Evolutionary conservation across 805 yeast species (phyloP), one percentile per base, ranked within the genome.

Genomic region (Kurtzmaniella cleridarum): DNA sequence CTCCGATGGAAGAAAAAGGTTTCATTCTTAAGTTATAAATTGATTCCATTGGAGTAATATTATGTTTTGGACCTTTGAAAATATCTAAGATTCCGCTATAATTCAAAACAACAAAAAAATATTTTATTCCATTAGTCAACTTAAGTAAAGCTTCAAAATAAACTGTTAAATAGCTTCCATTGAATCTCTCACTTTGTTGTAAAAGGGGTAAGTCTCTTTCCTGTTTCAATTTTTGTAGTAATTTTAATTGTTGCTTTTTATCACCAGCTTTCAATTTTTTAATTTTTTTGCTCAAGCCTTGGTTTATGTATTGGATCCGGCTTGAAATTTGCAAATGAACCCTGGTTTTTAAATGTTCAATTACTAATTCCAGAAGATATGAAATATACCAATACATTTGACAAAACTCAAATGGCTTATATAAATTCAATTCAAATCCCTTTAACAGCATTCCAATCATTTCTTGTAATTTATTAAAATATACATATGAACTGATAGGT

Each of bases 1-100:
- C 78, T 0, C 95, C 95, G 15, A 89, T 82, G 0, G 88, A 75
- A 16, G 82, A 75, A 64, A 84, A 86, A 3, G 93, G 79, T 55
- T 87, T 88, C 75, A 87, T 72, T 47, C 95, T 75, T 34, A 88
- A 62, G 9, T 54, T 46, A 38, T 47, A 64, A 15, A 62, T 42
- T 30, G 42, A 41, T 36, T 63, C 61, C 27, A 49, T 43, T 10
- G 47, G 39, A 5, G 59, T 49, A 10, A 50, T 36, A 43, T 47
- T 40, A 54, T 54, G 43, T 46, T 46, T 41, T 45, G 64, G 41
- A 52, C 70, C 47, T 39, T 45, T 38, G 47, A 55, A 18, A 55
- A 49, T 53, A 32, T 51, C 51, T 16, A 54, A 38, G 13, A 56
- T 30, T 3, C 44, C 45, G 9, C 56, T 42, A 11, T 49, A 40